Percentiles rank a stretch among this genome's conserved stretches.
phyloP scores from a whole-genome alignment of 208 protist genomes.

The Spironucleus salmonicida region DNA sequence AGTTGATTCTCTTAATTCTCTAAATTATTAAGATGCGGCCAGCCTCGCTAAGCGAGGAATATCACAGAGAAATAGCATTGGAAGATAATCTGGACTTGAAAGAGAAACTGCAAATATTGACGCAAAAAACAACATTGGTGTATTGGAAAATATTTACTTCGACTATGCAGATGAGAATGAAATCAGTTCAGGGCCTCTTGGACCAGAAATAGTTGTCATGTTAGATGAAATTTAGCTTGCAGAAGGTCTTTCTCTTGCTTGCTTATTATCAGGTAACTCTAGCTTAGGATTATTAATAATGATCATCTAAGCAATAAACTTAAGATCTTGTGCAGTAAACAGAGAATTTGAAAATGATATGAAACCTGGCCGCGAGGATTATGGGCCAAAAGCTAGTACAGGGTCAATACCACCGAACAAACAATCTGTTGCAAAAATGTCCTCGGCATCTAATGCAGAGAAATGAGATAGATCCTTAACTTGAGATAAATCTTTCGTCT shows the following conservation, averaged over 20 bases:
- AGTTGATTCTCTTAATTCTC: neutral
- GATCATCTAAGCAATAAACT: neutral
- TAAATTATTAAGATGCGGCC: neutral
- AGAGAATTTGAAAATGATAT: neutral
- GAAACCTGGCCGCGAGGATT: neutral
- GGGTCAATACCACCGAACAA: slow-evolving; percentile 22
- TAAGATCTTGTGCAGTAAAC: neutral
- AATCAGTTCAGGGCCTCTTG: neutral
- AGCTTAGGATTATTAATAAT: neutral
- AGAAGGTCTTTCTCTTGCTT: neutral
- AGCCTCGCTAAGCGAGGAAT: neutral
- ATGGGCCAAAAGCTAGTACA: neutral
- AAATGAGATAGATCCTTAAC: slow-evolving; percentile 1
- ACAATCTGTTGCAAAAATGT: neutral
- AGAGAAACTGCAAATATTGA: neutral
- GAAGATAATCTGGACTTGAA: neutral
- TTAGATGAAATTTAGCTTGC: neutral
- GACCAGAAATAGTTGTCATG: neutral
- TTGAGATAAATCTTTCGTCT: neutral
- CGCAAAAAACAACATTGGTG: slow-evolving; percentile 5
- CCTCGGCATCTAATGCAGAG: neutral
- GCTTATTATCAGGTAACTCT: neutral
- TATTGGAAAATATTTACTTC: neutral
- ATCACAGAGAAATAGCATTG: neutral
- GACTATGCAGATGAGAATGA: neutral